Base-by-base conservation (phyloP, 805 yeast genomes). In the Candida ipomoeae region DNA sequence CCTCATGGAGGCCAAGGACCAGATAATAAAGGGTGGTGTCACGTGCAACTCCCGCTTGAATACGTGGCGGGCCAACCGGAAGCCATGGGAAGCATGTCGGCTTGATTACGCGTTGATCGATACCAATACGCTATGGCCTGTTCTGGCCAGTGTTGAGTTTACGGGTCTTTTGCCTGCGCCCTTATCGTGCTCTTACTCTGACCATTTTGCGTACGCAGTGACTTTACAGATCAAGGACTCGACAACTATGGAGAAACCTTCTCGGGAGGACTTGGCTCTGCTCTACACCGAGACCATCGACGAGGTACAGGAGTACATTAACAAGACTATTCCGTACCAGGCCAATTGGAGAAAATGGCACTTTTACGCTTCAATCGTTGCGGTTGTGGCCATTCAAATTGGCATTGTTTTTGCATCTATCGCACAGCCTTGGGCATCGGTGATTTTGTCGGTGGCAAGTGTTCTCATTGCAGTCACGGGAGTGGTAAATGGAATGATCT, bases 21-120 rank as follows among this genome's bases (percentile, higher is more conserved):
- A 94, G 64, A 75, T 94, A 37, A 64, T 62, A 6, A 56, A 70
- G 18, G 97, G 89, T 5, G 97, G 96, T 1, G 82, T 87, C 5
- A 94, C 99, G 0, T 90, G 98, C 66, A 96, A 94, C 62, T 87
- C 96, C 1, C 75, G 73, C 14, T 70, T 91, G 50, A 92, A 94
- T 62, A 87, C 97, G 2, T 94, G 96, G 96, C 77, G 98, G 55
- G 71, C 70, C 37, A 61, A 69, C 42, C 65, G 84, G 31, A 58
- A 68, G 18, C 73, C 77, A 0, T 75, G 78, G 46, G 90, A 88
- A 54, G 97, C 98, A 1, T 85, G 92, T 60, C 74, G 99, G 39
- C 73, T 94, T 45, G 99, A 94, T 62, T 94, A 92, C 63, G 95
- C 96, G 0, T 76, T 94, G 53, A 80, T 87, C 45, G 96, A 88